Evolutionary conservation across 108 stramenopile species (phyloP).

Genomic region (Nitzschia palea): DNA sequence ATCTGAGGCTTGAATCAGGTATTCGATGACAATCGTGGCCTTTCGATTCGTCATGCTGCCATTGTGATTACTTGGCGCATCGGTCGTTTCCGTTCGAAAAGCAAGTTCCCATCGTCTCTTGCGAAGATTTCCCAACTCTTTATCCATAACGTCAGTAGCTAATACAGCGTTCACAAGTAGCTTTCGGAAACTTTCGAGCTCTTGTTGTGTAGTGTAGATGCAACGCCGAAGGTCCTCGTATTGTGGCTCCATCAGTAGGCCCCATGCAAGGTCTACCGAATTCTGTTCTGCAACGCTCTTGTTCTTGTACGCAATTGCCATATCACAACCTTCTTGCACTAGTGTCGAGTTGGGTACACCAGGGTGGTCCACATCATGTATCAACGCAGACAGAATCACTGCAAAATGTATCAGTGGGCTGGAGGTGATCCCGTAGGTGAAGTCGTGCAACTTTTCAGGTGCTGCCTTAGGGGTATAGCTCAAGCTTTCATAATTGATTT

Average conservation of each 20-base stretch:
- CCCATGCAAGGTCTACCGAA: slow-evolving; percentile 38
- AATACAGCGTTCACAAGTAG: slow-evolving; percentile 43
- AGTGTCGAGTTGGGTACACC: slow-evolving; percentile 46
- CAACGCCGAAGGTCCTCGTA: slow-evolving; percentile 21
- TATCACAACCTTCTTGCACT: slow-evolving; percentile 29
- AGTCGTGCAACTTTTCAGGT: background rate
- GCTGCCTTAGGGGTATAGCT: background rate
- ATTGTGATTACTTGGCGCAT: background rate
- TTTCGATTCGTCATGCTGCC: slow-evolving; percentile 23
- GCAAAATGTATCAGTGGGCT: slow-evolving; percentile 45
- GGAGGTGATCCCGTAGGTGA: slow-evolving; percentile 31
- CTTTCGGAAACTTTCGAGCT: slow-evolving; percentile 33
- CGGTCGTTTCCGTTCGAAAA: slow-evolving; percentile 12
- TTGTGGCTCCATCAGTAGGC: slow-evolving; percentile 34
- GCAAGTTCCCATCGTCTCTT: slow-evolving; percentile 49
- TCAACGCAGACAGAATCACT: slow-evolving; percentile 42
- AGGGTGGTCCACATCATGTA: slow-evolving; percentile 47
- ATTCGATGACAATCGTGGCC: slow-evolving; percentile 51
- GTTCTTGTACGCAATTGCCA: slow-evolving; percentile 30
- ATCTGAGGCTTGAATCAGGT: slow-evolving; percentile 57
- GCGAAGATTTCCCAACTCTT: slow-evolving; percentile 21
- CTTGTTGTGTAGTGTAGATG: slow-evolving; percentile 30
- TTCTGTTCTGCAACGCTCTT: slow-evolving; percentile 48
- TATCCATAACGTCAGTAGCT: slow-evolving; percentile 52
- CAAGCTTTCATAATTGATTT: background rate